These are phyloP conservation scores for Diutina siamensis DNA, from an alignment of 1,139 yeast genomes.

Conservation along the genomic window DNA sequence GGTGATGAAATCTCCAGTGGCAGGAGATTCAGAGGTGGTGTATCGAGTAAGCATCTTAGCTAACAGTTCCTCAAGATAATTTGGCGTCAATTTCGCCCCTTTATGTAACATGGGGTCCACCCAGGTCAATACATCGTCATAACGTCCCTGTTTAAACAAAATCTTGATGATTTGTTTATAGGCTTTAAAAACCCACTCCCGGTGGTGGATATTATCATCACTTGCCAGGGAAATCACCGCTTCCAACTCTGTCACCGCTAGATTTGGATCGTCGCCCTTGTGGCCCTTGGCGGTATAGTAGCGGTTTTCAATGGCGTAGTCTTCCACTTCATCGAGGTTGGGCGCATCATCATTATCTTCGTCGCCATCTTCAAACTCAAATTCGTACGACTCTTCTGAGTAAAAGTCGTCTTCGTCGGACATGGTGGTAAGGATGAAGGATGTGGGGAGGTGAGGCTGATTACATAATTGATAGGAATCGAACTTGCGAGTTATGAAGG, in stretches of 20 bases:
- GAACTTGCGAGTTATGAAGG: too few species aligned
- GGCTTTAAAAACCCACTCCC: conserved; percentile 45
- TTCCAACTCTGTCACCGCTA: conserved; percentile 18
- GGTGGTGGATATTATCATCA: conserved; percentile 11
- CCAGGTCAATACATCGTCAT: conserved; percentile 23
- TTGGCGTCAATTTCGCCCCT: conserved; percentile 22
- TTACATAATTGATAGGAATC: too few species aligned
- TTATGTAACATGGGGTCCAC: conserved; percentile 16
- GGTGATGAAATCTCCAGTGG: conserved; percentile 17
- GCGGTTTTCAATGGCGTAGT: conserved; percentile 26
- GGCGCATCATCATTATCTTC: conserved; percentile 18
- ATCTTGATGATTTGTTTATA: conserved; percentile 57
- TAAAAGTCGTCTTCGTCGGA: conserved; percentile 41
- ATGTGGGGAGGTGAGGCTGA: not conserved
- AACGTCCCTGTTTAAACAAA: conserved; percentile 22
- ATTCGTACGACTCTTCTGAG: conserved; percentile 55
- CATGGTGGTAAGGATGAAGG: conserved; percentile 17
- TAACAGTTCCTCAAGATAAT: conserved; percentile 53
- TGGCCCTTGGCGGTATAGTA: conserved; percentile 54
- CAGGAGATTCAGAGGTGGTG: conserved; percentile 14
- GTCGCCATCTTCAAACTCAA: conserved; percentile 53
- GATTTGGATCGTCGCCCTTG: conserved; percentile 36
- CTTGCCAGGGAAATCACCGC: conserved; percentile 8
- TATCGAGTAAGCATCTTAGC: conserved; percentile 42
- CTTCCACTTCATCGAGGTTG: conserved; percentile 18